Percentiles rank a stretch among this genome's conserved stretches.
Conservation (phyloP, 208 protist species). For the Endotrypanum monterogeii region DNA sequence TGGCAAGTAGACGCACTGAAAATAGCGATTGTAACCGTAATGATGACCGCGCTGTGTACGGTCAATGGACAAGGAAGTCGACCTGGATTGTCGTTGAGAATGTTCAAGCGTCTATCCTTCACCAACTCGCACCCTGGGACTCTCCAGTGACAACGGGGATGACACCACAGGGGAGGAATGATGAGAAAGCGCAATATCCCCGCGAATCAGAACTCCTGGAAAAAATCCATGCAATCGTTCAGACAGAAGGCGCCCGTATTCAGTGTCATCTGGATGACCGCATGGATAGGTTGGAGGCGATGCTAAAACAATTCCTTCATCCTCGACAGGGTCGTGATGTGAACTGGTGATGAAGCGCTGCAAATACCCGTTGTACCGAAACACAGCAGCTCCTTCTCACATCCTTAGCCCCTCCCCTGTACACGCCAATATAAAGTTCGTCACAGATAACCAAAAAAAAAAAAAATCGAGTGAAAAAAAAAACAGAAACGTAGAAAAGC, state of each 20-base stretch:
- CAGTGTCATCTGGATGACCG: slow-evolving; percentile 22
- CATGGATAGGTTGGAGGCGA: slow-evolving; percentile 18
- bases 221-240: slow-evolving; percentile 7
- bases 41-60: neutral
- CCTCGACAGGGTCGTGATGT: neutral
- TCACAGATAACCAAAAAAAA: neutral
- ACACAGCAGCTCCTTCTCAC: no score
- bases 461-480: neutral
- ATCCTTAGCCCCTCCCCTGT: no score
- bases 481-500: neutral
- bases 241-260: slow-evolving; percentile 19
- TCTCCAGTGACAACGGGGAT: neutral
- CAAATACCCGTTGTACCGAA: neutral
- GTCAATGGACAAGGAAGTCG: slow-evolving; percentile 1
- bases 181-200: neutral
- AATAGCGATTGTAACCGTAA: neutral
- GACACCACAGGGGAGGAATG: neutral
- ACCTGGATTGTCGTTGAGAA: slow-evolving; percentile 3
- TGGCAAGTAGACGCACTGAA: neutral
- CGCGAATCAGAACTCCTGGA: slow-evolving; percentile 3
- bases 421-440: neutral
- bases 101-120: slow-evolving; percentile 9
- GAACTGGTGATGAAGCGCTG: neutral
- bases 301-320: slow-evolving; percentile 10
- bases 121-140: slow-evolving; percentile 8